Evolutionary conservation across 176 grass and related monocot genomes (phyloP).

Genomic region (Chloris gayana): DNA sequence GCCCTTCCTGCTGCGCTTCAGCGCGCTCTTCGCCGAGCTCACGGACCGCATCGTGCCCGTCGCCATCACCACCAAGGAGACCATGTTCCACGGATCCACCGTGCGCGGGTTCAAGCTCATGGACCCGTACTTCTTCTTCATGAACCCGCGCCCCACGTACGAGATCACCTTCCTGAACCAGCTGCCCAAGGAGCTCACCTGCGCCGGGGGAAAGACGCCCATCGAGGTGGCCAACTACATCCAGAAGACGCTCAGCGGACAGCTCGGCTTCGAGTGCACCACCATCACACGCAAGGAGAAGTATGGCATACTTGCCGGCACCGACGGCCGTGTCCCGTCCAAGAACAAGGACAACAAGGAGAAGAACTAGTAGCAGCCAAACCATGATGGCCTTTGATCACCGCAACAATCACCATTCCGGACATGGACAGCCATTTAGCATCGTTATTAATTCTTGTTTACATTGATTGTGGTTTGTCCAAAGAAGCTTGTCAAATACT

Average conservation of each 20-base stretch:
- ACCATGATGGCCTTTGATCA: background rate
- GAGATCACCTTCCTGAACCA: slow-evolving; percentile 94
- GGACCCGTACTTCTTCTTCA: slow-evolving; percentile 97
- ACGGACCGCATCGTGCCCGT: slow-evolving; percentile 96
- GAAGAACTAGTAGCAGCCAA: slow-evolving; percentile 41
- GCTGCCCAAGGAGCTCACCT: slow-evolving; percentile 79
- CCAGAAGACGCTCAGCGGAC: slow-evolving; percentile 73
- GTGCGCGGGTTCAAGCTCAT: slow-evolving; percentile 86
- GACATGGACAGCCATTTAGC: slow-evolving; percentile 23
- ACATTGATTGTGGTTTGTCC: too few relatives aligned
- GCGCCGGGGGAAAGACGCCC: slow-evolving; percentile 73
- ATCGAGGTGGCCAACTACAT: slow-evolving; percentile 97
- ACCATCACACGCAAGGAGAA: slow-evolving; percentile 93
- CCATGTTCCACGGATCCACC: slow-evolving; percentile 90
- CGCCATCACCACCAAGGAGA: slow-evolving; percentile 77
- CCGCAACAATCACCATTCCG: background rate
- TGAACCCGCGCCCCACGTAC: slow-evolving; percentile 90
- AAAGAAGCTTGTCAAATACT: too few relatives aligned
- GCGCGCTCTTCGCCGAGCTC: slow-evolving; percentile 97
- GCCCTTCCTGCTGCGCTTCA: slow-evolving; percentile 90
- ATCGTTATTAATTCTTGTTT: slow-evolving; percentile 51
- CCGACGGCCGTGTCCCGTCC: slow-evolving; percentile 63
- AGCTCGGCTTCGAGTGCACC: slow-evolving; percentile 93
- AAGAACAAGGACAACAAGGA: slow-evolving; percentile 67
- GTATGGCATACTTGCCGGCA: slow-evolving; percentile 87